Base-by-base conservation (phyloP, 805 yeast genomes). In the Suhomyces kilbournensis region DNA sequence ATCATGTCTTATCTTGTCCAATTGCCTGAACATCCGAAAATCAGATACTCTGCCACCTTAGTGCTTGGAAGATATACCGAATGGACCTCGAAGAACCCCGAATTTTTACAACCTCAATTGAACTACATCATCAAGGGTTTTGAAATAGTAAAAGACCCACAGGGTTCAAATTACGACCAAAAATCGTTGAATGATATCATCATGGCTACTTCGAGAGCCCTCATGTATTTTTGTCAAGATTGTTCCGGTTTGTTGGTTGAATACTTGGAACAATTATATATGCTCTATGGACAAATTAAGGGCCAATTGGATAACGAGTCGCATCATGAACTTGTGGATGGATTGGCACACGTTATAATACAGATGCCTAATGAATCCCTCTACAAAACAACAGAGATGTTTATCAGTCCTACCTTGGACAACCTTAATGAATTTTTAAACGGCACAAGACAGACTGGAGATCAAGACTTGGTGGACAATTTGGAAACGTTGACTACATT, bases 61-160 rank as follows among this genome's bases (percentile, higher is more conserved):
- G 96, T 94, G 1, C 73, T 94, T 40, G 98, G 99, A n/a, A 79
- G 99, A 61, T 94, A 94, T 68, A 89, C 98, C 1, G 90, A 88
- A 70, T 94, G 99, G 97, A 90, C 98, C 0, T 75, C 91, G 3
- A 79, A 83, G 58, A 96, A 94, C 69, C 91, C 96, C 4, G 86
- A 88, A 55, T 86, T 77, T 60, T 75, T 96, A 54, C 94, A 89
- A 67, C 79, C 84, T 46, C 97, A 92, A 67, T 77, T 94, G 52
- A 84, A 86, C 56, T 94, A 91, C 66, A 90, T 96, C 56, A 86
- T 86, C 52, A 78, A 76, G 54, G 96, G 97, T 0, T 87, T 90
- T 61, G 68, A 65, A 43, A 53, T 49, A 15, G 58, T 53, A 20
- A 22, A 25, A 17, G 42, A 46, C n/a, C 47, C 57, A 8, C 42